Conservation (phyloP, 495 filamentous ascomycete species). For the Entonaema liquescens region DNA sequence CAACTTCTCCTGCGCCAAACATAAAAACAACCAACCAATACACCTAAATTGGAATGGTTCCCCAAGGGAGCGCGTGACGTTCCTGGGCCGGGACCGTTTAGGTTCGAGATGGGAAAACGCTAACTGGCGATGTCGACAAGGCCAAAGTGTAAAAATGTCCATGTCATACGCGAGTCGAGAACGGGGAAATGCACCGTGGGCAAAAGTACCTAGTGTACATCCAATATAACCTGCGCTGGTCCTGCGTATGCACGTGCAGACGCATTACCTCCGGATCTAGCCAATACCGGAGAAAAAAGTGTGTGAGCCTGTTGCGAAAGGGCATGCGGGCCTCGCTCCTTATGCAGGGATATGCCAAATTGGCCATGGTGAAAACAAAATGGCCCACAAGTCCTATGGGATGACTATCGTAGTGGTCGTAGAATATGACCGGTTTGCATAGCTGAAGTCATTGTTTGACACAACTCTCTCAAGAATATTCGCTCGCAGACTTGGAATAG, state of each 20-base stretch:
- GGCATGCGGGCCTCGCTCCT: constrained; percentile 16
- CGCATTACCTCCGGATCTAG: constrained; percentile 35
- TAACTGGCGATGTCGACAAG: constrained; percentile 22
- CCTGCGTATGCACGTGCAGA: constrained; percentile 35
- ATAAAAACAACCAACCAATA: constrained; percentile 35
- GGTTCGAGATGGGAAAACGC: constrained; percentile 23
- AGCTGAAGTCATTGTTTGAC: constrained; percentile 4
- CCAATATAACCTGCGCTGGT: constrained; percentile 28
- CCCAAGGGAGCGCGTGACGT: constrained; percentile 19
- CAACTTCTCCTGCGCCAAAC: constrained; percentile 35
- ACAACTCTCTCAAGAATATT: constrained; percentile 10
- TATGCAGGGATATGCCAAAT: constrained; percentile 29
- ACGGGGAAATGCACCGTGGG: constrained; percentile 25
- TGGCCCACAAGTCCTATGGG: constrained; percentile 4
- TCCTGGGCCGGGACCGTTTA: constrained; percentile 12
- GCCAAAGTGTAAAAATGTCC: constrained; percentile 15
- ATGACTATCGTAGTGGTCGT: constrained; percentile 9
- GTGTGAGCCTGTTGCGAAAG: constrained; percentile 30
- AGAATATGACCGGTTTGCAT: constrained; percentile 22
- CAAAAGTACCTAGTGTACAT: constrained; percentile 32
- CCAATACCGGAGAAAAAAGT: constrained; percentile 38
- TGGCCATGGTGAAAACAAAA: constrained; percentile 9
- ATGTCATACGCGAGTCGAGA: constrained; percentile 20
- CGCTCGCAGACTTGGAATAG: constrained; percentile 16
- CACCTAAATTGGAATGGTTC: constrained; percentile 24